phyloP scores from a whole-genome alignment of 805 yeast genomes.

The Pichia cabralensis region DNA sequence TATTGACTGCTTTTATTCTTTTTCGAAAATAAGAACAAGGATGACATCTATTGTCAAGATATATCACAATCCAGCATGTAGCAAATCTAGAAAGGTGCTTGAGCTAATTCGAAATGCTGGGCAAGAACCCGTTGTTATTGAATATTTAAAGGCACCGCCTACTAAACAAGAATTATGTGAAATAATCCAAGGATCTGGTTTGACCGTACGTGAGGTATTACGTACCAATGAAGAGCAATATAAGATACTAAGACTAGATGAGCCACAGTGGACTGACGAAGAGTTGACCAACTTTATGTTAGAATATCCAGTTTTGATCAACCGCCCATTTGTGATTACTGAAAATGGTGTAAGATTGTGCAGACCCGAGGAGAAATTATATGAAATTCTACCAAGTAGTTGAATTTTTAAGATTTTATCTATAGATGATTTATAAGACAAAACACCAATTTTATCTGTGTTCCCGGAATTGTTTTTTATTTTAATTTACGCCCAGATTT shows the following conservation, averaged over 20 bases:
- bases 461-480: no score
- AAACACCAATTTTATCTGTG: no score
- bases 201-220: slow-evolving; percentile 4
- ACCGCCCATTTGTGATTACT: slow-evolving; percentile 3
- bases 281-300: slow-evolving; percentile 1
- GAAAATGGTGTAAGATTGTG: not conserved
- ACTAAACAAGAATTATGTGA: not conserved
- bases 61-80: slow-evolving; percentile 4
- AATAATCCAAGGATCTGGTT: not conserved
- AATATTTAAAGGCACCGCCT: slow-evolving; percentile 4
- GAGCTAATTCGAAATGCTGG: slow-evolving; percentile 1
- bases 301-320: slow-evolving; percentile 3
- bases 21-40: no score
- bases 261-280: slow-evolving; percentile 2
- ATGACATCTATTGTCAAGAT: slow-evolving; percentile 1
- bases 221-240: slow-evolving; percentile 1
- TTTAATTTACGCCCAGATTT: no score
- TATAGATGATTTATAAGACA: no score
- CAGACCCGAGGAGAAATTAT: slow-evolving; percentile 1
- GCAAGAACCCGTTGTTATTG: not conserved
- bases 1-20: no score
- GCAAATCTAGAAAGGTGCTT: slow-evolving; percentile 2
- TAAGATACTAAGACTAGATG: slow-evolving; percentile 2
- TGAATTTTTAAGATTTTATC: no score
- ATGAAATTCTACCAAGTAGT: slow-evolving; percentile 16